Percentiles rank a stretch among this genome's conserved stretches.
phyloP scores from a whole-genome alignment of 495 filamentous ascomycete genomes.

The Penicillium mononematosum region DNA sequence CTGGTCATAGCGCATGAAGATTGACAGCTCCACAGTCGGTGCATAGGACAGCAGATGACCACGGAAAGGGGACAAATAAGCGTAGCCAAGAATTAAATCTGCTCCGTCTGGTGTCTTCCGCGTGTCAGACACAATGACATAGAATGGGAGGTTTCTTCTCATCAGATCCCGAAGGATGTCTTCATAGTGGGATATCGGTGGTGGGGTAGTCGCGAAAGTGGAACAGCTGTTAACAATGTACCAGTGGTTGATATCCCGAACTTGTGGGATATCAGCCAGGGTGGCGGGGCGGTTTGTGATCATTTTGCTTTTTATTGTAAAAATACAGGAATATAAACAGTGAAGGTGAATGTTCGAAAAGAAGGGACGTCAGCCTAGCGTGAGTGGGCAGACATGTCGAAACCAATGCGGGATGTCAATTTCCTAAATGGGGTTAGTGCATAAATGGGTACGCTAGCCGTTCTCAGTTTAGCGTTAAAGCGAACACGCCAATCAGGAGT shows the following conservation, averaged over 20 bases:
- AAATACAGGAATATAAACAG: neutral
- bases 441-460: neutral
- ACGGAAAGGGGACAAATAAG: constrained; percentile 29
- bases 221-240: constrained; percentile 31
- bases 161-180: constrained; percentile 20
- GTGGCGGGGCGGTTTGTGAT: constrained; percentile 19
- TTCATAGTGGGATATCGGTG: constrained; percentile 18
- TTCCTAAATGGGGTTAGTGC: neutral
- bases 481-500: neutral
- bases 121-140: constrained; percentile 23
- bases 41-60: constrained; percentile 30
- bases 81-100: constrained; percentile 28
- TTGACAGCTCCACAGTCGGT: constrained; percentile 29
- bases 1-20: constrained; percentile 30
- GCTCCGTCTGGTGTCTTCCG: constrained; percentile 7
- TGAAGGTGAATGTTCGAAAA: neutral
- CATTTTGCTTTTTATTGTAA: constrained; percentile 7
- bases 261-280: constrained; percentile 24
- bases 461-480: neutral
- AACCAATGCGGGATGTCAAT: constrained; percentile 1
- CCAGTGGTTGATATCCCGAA: constrained; percentile 30
- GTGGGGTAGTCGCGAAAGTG: constrained; percentile 28
- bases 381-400: constrained; percentile 6
- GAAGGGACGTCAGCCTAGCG: neutral
- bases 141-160: constrained; percentile 25